phyloP scores from a whole-genome alignment of 2,329 filamentous ascomycete genomes.

The Thelonectria blattea region DNA sequence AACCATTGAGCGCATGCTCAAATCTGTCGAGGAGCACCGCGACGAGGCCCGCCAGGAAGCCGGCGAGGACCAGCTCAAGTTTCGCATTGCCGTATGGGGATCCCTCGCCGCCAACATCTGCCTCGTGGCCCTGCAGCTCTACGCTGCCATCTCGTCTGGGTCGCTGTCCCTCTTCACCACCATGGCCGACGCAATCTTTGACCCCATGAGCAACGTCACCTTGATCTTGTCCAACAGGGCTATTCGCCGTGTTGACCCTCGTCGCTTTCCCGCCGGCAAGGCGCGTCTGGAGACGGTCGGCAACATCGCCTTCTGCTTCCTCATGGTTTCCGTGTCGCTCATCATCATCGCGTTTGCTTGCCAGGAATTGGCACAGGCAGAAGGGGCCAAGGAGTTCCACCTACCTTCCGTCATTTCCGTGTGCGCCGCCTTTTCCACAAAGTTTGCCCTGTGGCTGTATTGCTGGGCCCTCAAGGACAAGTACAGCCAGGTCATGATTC shows the following conservation, averaged over 20 bases:
- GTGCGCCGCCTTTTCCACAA: constrained; percentile 81
- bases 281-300: constrained; percentile 93
- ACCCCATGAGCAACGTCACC: constrained; percentile 86
- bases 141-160: constrained; percentile 82
- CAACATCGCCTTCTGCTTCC: constrained; percentile 94
- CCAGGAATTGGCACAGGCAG: constrained; percentile 67
- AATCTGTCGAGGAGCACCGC: constrained; percentile 90
- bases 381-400: constrained; percentile 70
- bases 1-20: constrained; percentile 89
- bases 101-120: constrained; percentile 81
- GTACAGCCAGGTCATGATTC: constrained; percentile 88
- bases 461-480: constrained; percentile 91
- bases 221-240: constrained; percentile 88
- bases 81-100: constrained; percentile 69
- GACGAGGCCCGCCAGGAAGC: constrained; percentile 81
- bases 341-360: constrained; percentile 91
- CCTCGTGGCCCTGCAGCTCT: constrained; percentile 82
- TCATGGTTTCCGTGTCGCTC: constrained; percentile 92
- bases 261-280: constrained; percentile 89
- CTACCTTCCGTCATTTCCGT: constrained; percentile 87
- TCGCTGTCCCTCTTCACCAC: constrained; percentile 98
- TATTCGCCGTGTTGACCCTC: constrained; percentile 83
- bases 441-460: constrained; percentile 84
- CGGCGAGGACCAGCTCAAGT: constrained; percentile 80
- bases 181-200: constrained; percentile 94